Base-by-base conservation (phyloP, 306 rosid species). In the Lagenaria siceraria region DNA sequence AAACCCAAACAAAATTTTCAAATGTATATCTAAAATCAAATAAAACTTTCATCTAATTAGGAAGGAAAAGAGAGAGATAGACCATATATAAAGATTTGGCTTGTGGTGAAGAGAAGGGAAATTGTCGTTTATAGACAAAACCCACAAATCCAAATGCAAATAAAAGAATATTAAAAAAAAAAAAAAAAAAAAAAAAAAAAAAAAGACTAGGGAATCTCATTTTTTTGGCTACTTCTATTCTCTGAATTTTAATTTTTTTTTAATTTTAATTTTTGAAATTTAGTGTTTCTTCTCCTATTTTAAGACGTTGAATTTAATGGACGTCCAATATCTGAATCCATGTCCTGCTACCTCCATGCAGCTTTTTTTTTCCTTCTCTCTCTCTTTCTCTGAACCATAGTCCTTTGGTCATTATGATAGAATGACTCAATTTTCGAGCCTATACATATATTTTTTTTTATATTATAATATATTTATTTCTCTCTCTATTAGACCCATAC, bases 401-500 rank as follows among this genome's bases (percentile, higher is more conserved):
- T 69, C 58, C 55, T 31, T 77, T 79, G 85, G 88, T 84, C 86
- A 91, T 91, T 75, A 88, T 81, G 84, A 78, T 76, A 42, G 87
- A 89, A 87, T 89, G 95, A 89, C 91, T 81, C 88, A 78, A 80
- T 82, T 85, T 83, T 88, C 88, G 87, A 85, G 88, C 40, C 80
- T 52, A 40, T 49, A n/a, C n/a, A n/a, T n/a, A n/a, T n/a, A n/a
- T n/a, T n/a, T n/a, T n/a, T n/a, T n/a, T n/a, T n/a, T n/a, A n/a
- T n/a, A n/a, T n/a, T n/a, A n/a, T n/a, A n/a, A n/a, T n/a, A 7
- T 8, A 2, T 43, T 21, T 59, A 31, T 66, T 10, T 66, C 29
- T 21, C 24, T 61, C 68, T 61, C 4, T 61, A 3, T 4, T 4
- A 29, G 7, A 35, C 29, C 15, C 24, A 40, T 11, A 22, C 33